A percentile compares a stretch with the other conserved stretches of the same genome.
These are phyloP conservation scores for Arxiozyma telluris DNA, from an alignment of 1,139 yeast species.

Conservation along the genomic window DNA sequence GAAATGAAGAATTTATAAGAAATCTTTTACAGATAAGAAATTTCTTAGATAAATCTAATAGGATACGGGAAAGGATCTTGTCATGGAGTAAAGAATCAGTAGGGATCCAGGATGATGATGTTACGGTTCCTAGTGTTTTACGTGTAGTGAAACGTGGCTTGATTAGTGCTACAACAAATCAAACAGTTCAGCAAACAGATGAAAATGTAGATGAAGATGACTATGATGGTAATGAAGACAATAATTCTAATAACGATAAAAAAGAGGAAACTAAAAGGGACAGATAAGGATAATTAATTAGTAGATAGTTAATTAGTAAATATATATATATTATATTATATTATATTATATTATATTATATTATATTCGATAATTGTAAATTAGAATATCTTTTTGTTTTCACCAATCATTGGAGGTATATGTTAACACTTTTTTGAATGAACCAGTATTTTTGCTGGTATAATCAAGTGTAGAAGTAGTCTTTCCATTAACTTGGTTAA, in stretches of 20 bases:
- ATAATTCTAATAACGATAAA: neutral
- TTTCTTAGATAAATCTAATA: conserved; percentile 69
- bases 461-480: neutral
- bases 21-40: conserved; percentile 62
- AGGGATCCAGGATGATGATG: conserved; percentile 49
- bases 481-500: neutral
- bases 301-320: neutral
- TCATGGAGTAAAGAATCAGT: conserved; percentile 84
- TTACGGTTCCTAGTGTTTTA: conserved; percentile 29
- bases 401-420: conserved; percentile 31
- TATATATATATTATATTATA: neutral
- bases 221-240: conserved; percentile 2
- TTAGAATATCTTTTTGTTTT: neutral
- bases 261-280: neutral
- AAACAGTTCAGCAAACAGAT: conserved; percentile 19
- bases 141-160: conserved; percentile 31
- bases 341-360: neutral
- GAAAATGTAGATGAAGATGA: neutral
- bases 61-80: conserved; percentile 57
- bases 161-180: conserved; percentile 31
- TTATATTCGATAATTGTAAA: no score
- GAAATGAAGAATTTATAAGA: conserved; percentile 84
- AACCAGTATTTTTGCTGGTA: conserved; percentile 8
- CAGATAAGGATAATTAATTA: neutral
- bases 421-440: conserved; percentile 36